Base-by-base conservation (phyloP, 2,329 filamentous ascomycete species). In the Chaetomiaceae sp. region DNA sequence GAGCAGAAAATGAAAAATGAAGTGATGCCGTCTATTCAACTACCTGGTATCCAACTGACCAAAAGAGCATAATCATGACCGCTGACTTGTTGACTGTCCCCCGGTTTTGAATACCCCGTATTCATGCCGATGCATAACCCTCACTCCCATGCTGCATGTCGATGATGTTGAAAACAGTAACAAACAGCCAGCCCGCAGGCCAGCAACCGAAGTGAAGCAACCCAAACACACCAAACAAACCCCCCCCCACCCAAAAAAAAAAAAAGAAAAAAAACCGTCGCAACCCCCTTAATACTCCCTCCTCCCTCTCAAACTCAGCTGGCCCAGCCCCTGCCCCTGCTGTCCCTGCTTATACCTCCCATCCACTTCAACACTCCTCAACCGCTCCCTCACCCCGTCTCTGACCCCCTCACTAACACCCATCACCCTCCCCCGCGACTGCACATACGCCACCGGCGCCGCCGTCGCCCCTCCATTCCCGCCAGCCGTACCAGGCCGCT, bases 321-420 rank as follows among this genome's bases (percentile, higher is more conserved):
- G 19, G 34, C 42, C 52, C 23, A 7, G 25, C 20, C 4, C 36
- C 37, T 4, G 33, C 25, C 42, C 6, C 33, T 40, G 14, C 19
- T 22, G 23, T 14, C 31, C 27, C 34, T 33, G 15, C 11, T 7
- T 3, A 31, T 4, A 31, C 27, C 27, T 31, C 14, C 37, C 34
- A 7, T 53, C 49, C 15, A 33, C n/a, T n/a, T n/a, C n/a, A n/a
- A n/a, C 40, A 37, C 33, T 50, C 39, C 45, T 33, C 38, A 39
- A 20, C 33, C 48, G 40, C 12, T 47, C 45, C 34, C 34, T 56
- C 17, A 42, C 45, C 48, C 22, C 40, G 29, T 47, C 54, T 40
- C 33, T 22, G 12, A 46, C 46, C 19, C 4, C 42, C 11, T 56
- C 46, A 8, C 34, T 19, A 3, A 37, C 20, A 29, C 42, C 42